Evolutionary conservation across 2,329 filamentous ascomycete genomes (phyloP).

Genomic region (Neonectria coccinea): DNA sequence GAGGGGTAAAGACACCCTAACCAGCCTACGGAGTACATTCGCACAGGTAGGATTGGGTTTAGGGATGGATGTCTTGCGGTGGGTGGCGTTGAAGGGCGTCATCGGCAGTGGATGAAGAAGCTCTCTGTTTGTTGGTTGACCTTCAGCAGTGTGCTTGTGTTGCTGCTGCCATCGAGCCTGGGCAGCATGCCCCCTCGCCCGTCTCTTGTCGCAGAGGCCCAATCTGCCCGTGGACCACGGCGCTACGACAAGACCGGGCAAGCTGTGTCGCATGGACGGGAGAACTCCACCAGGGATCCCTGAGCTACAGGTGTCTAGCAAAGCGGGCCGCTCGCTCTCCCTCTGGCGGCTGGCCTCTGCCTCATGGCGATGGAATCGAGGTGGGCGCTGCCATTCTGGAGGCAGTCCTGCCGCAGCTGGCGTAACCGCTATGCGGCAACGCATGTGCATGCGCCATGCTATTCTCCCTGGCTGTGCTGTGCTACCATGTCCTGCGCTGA

Average conservation of each 20-base stretch:
- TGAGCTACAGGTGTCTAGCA: conserved; percentile 31
- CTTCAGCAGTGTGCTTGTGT: conserved; percentile 14
- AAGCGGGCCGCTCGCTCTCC: conserved; percentile 29
- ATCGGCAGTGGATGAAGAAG: conserved; percentile 20
- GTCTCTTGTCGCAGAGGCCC: conserved; percentile 3
- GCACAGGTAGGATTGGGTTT: conserved; percentile 6
- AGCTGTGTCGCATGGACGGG: conserved; percentile 30
- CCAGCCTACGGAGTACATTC: conserved; percentile 1
- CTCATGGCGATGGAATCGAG: conserved; percentile 20
- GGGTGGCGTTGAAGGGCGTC: conserved; percentile 25
- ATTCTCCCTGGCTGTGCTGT: conserved; percentile 2
- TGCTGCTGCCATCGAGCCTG: conserved; percentile 5
- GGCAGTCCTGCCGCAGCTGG: conserved; percentile 13
- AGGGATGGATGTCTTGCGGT: conserved; percentile 26
- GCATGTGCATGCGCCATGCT: conserved; percentile 14
- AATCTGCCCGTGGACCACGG: neutral
- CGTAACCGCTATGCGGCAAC: conserved; percentile 23
- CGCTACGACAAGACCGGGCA: conserved; percentile 20
- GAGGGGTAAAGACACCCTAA: conserved; percentile 20
- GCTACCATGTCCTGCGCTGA: neutral
- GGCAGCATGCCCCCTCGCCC: neutral
- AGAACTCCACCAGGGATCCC: conserved; percentile 31
- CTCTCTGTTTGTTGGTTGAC: conserved; percentile 8
- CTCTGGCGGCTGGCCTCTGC: neutral
- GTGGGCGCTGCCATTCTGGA: conserved; percentile 13